phyloP scores from a whole-genome alignment of 169 alveolate genomes.

The Plasmodium coatneyi region DNA sequence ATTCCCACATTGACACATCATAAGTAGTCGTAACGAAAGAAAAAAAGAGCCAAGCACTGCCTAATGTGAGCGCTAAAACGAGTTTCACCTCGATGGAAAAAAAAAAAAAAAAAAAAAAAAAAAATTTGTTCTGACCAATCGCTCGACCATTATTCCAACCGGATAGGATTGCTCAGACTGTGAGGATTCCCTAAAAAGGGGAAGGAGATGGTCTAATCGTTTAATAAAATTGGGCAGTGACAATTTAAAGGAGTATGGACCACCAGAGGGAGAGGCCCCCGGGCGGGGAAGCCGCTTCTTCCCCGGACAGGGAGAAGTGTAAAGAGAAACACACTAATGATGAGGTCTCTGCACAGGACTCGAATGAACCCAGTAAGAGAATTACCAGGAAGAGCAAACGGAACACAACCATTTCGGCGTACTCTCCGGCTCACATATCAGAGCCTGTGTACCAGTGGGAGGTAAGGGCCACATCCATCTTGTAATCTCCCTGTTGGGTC shows the following conservation, averaged over 20 bases:
- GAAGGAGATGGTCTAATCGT: background rate
- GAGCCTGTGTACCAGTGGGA: constrained; percentile 73
- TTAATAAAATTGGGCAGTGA: background rate
- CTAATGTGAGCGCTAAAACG: background rate
- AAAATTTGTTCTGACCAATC: background rate
- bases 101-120: background rate
- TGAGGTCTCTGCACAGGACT: background rate
- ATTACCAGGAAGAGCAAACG: background rate
- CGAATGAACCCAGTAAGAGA: background rate
- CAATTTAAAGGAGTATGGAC: background rate
- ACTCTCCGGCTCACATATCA: constrained; percentile 70
- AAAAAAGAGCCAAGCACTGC: background rate
- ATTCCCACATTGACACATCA: background rate
- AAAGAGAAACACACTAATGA: constrained; percentile 12
- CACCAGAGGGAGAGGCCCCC: background rate
- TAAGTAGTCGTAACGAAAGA: background rate
- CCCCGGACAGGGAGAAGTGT: background rate
- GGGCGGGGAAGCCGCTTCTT: background rate
- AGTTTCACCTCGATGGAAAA: background rate
- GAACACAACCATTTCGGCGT: constrained; percentile 38
- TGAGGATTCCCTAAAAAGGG: background rate
- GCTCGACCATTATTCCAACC: background rate
- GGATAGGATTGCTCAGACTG: background rate
- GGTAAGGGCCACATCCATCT: background rate
- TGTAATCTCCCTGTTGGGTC: background rate